Evolutionary conservation across 768 basidiomycete species (phyloP), one percentile per base, ranked within the genome.

Genomic region (Russula lepida): DNA sequence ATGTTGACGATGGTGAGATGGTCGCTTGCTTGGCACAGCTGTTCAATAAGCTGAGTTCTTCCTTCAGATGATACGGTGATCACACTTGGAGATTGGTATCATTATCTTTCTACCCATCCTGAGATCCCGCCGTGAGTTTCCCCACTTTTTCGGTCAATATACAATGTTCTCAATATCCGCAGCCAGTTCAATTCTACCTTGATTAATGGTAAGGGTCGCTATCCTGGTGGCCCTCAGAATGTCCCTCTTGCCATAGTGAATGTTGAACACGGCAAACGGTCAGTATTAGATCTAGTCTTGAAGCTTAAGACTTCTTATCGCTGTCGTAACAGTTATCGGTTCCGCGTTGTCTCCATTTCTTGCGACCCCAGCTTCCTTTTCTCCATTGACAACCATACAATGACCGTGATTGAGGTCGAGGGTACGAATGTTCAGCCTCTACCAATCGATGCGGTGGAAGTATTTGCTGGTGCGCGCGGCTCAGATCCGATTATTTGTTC

Each of bases 201-300:
- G 17, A 79, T 81, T 63, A 81, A 81, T 56, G 81, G 81, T 2
- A 69, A 73, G 12, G 81, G 81, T n/a, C 76, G 80, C 28, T 78
- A 71, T 60, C 44, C 41, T 9, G 64, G 64, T 3, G 66, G 68
- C 25, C 62, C 68, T 48, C 13, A 43, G 17, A 3, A 54, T 2
- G 44, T 56, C 19, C 21, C 55, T 13, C 57, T 68, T 25, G 33
- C 67, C 25, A 23, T 68, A 8, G 60, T 68, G n/a, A 63, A 55
- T 28, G 68, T 68, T 28, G 7, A 39, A 1, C 37, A 33, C 0
- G 56, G 56, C n/a, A 44, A 17, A 61, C 56, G 67, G 59, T 70
- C 13, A 6, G 63, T 43, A 6, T 33, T 19, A 21, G 12, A 1
- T 46, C 11, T 21, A 7, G 21, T 44, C 33, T 27, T 23, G 17